Percentiles rank a stretch among this genome's conserved stretches.
Evolutionary conservation across 2,329 filamentous ascomycete genomes (phyloP).

Genomic region (Epichloe sylvatica): DNA sequence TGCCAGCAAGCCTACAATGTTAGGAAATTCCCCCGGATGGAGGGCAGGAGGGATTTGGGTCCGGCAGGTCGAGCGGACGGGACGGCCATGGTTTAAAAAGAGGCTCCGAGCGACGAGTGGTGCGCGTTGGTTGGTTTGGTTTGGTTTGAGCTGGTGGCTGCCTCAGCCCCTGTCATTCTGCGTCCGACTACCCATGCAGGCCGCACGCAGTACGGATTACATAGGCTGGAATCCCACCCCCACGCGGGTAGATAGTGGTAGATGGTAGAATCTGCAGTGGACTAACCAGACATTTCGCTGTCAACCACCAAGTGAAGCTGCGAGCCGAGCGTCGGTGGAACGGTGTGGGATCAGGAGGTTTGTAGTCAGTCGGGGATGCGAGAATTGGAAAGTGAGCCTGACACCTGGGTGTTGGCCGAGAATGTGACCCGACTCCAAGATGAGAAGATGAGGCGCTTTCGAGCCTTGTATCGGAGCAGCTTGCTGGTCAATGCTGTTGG

Average conservation of each 20-base stretch:
- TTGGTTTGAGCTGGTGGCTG: neutral
- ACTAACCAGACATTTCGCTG: too few relatives aligned
- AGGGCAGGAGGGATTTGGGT: slow-evolving; percentile 6
- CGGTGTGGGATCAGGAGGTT: too few relatives aligned
- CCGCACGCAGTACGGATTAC: slow-evolving; percentile 6
- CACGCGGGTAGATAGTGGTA: neutral
- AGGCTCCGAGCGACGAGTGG: slow-evolving; percentile 13
- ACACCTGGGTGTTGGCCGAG: too few relatives aligned
- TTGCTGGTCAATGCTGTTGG: too few relatives aligned
- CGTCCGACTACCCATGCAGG: neutral
- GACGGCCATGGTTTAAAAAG: slow-evolving; percentile 16
- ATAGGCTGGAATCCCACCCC: slow-evolving; percentile 3
- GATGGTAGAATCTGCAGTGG: too few relatives aligned
- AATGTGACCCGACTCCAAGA: too few relatives aligned
- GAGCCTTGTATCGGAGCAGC: too few relatives aligned
- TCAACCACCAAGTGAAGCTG: too few relatives aligned
- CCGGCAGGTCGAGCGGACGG: slow-evolving; percentile 15
- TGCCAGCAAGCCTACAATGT: slow-evolving; percentile 12
- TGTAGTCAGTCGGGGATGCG: too few relatives aligned
- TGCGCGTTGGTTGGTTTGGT: slow-evolving; percentile 4
- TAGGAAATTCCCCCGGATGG: slow-evolving; percentile 9
- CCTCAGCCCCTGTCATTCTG: slow-evolving; percentile 3
- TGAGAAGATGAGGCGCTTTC: too few relatives aligned
- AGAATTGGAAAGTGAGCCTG: too few relatives aligned
- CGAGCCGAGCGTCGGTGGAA: too few relatives aligned